A percentile compares a stretch with the other conserved stretches of the same genome.
These are phyloP conservation scores for Aspergillus cejpii DNA, from an alignment of 2,329 filamentous ascomycete genomes.

Conservation along the genomic window DNA sequence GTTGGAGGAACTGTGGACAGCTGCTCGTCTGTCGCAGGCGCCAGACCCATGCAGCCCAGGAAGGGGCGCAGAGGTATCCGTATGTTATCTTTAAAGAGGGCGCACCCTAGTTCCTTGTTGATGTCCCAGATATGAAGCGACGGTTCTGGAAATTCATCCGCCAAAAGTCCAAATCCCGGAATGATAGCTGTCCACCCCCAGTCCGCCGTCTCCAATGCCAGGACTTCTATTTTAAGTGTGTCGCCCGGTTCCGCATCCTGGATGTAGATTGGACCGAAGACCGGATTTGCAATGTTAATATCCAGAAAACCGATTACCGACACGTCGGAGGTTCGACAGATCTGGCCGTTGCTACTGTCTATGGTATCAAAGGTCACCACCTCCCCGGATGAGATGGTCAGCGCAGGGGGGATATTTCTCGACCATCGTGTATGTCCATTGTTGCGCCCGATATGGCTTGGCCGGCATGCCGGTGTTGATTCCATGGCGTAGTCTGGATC, in stretches of 20 bases:
- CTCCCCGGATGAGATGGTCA: constrained; percentile 45
- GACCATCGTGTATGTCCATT: constrained; percentile 47
- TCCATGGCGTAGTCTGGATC: not conserved
- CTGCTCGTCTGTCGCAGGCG: constrained; percentile 42
- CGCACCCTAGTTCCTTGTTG: constrained; percentile 33
- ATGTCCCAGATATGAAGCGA: constrained; percentile 48
- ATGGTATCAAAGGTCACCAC: constrained; percentile 46
- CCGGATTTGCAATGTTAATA: constrained; percentile 42
- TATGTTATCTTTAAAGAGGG: constrained; percentile 45
- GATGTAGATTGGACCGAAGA: constrained; percentile 47
- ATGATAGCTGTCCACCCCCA: constrained; percentile 52
- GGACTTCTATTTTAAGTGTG: constrained; percentile 47
- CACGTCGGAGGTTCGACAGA: constrained; percentile 40
- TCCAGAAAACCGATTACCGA: constrained; percentile 41
- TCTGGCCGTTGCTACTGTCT: constrained; percentile 48
- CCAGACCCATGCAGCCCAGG: constrained; percentile 49
- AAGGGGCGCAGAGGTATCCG: constrained; percentile 48
- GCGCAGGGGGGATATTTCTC: constrained; percentile 39
- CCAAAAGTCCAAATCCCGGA: constrained; percentile 46
- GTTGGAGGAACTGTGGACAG: constrained; percentile 48
- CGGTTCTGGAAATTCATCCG: constrained; percentile 44
- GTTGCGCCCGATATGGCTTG: constrained; percentile 30
- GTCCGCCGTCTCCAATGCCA: constrained; percentile 40
- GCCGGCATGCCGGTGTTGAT: constrained; percentile 20
- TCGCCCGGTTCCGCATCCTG: constrained; percentile 48